Conservation (phyloP, 2,329 filamentous ascomycete species). For the Exophiala dermatitidis region DNA sequence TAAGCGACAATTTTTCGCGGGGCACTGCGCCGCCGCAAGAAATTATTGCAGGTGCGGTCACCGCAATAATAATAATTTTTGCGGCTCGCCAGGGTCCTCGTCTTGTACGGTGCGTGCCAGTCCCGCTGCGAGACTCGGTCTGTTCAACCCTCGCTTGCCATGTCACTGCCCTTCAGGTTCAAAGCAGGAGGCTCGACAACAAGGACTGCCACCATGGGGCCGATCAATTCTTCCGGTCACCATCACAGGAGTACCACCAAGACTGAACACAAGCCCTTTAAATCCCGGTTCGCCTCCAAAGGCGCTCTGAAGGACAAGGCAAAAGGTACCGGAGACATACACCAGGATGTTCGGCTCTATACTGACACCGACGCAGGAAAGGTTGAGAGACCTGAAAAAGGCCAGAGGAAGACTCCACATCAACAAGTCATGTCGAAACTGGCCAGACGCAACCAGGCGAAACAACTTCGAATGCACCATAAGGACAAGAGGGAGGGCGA, state of each 20-base stretch:
- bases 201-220: constrained; percentile 57
- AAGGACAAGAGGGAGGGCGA: constrained; percentile 74
- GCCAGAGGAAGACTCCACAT: constrained; percentile 76
- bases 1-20: no score
- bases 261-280: constrained; percentile 79
- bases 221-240: constrained; percentile 57
- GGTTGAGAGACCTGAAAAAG: constrained; percentile 58
- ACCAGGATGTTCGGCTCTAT: not conserved
- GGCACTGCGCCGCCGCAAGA: no score
- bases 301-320: constrained; percentile 72
- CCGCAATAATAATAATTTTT: no score
- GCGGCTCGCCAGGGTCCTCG: no score
- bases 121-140: no score
- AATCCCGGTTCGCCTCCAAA: constrained; percentile 85
- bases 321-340: constrained; percentile 57
- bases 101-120: no score
- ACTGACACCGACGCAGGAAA: constrained; percentile 54
- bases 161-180: constrained; percentile 73
- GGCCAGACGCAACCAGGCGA: constrained; percentile 87
- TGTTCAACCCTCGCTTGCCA: not conserved
- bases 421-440: constrained; percentile 98
- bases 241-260: constrained; percentile 93
- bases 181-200: constrained; percentile 64
- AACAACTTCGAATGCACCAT: constrained; percentile 79
- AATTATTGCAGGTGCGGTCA: no score